Conservation (phyloP, 2,329 filamentous ascomycete genomes). For the Cadophora malorum region DNA sequence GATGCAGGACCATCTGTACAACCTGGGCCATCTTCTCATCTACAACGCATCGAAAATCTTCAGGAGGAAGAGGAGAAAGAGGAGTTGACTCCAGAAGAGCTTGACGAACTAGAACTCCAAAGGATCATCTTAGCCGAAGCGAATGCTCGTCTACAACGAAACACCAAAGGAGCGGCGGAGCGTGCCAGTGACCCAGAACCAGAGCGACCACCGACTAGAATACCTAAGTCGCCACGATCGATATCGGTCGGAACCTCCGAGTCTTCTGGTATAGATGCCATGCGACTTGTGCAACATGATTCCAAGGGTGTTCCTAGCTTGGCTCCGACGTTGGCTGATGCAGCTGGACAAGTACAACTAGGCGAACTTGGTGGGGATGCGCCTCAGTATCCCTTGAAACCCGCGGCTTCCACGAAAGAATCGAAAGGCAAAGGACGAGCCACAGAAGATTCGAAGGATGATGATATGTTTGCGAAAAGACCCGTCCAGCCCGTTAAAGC, state of each 20-base stretch:
- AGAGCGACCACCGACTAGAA: constrained; percentile 19
- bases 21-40: constrained; percentile 30
- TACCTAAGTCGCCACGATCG: constrained; percentile 24
- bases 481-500: constrained; percentile 32
- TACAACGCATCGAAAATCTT: constrained; percentile 28
- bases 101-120: constrained; percentile 35
- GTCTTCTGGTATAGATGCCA: constrained; percentile 5
- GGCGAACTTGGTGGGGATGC: constrained; percentile 19
- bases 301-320: constrained; percentile 39
- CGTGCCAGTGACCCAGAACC: background rate
- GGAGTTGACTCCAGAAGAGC: constrained; percentile 17
- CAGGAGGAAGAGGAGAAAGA: constrained; percentile 13
- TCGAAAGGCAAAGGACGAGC: constrained; percentile 40
- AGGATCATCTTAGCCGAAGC: constrained; percentile 31
- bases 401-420: constrained; percentile 14
- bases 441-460: constrained; percentile 24
- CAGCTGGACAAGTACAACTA: constrained; percentile 37
- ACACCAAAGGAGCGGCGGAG: background rate
- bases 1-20: constrained; percentile 30
- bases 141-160: constrained; percentile 24
- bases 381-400: background rate
- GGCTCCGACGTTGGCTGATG: constrained; percentile 39
- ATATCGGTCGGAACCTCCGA: constrained; percentile 19
- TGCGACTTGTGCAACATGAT: constrained; percentile 33
- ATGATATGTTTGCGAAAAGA: constrained; percentile 41